phyloP scores from a whole-genome alignment of 2,329 filamentous ascomycete genomes.

The Phaeomoniella chlamydospora region DNA sequence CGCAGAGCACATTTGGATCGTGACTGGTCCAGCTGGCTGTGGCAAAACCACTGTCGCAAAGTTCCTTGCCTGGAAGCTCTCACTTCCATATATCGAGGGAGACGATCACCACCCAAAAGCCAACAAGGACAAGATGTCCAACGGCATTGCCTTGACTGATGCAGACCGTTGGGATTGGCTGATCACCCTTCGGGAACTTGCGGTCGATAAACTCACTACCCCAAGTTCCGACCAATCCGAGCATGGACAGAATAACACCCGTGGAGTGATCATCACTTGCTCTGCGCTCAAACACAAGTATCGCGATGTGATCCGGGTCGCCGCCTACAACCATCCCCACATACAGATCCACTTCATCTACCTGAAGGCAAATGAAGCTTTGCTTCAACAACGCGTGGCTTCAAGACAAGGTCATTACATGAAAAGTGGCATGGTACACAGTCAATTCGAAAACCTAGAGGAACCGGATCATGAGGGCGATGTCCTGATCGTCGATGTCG shows the following conservation, averaged over 20 bases:
- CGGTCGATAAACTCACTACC: slow-evolving; percentile 22
- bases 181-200: slow-evolving; percentile 54
- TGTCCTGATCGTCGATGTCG: slow-evolving; percentile 54
- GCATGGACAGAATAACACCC: slow-evolving; percentile 11
- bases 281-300: slow-evolving; percentile 95
- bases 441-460: slow-evolving; percentile 81
- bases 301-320: slow-evolving; percentile 76
- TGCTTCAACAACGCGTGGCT: slow-evolving; percentile 61
- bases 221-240: not conserved
- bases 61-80: slow-evolving; percentile 46
- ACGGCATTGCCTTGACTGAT: slow-evolving; percentile 73
- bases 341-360: slow-evolving; percentile 88
- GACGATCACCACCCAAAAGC: slow-evolving; percentile 48
- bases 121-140: slow-evolving; percentile 85
- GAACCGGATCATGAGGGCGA: slow-evolving; percentile 56
- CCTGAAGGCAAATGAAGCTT: slow-evolving; percentile 61
- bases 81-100: slow-evolving; percentile 60
- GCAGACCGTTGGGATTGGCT: slow-evolving; percentile 98
- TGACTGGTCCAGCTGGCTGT: slow-evolving; percentile 66
- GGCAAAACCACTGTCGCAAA: slow-evolving; percentile 65
- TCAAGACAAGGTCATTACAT: slow-evolving; percentile 78
- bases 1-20: slow-evolving; percentile 61
- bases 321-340: slow-evolving; percentile 57
- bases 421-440: slow-evolving; percentile 89
- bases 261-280: slow-evolving; percentile 87